Percentiles rank a stretch among this genome's conserved stretches.
Evolutionary conservation across 192 early-diverging fungal genomes (phyloP).

Genomic region (Obelidium mucronatum): DNA sequence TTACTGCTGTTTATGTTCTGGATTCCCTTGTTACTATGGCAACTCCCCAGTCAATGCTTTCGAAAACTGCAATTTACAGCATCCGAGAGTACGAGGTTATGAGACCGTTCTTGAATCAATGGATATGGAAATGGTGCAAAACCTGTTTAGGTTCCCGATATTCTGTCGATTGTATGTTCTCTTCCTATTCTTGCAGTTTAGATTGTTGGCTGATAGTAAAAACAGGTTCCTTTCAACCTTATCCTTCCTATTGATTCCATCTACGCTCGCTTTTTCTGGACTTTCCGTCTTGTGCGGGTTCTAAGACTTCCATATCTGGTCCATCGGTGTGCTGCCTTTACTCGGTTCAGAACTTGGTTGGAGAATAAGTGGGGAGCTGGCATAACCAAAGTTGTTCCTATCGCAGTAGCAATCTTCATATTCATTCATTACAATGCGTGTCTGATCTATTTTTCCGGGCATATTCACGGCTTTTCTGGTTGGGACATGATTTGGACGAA

Average conservation of each 20-base stretch:
- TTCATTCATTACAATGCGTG: conserved; percentile 42
- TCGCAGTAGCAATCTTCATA: not conserved
- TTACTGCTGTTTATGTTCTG: not conserved
- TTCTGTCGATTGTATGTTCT: not conserved
- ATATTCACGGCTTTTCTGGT: conserved; percentile 10
- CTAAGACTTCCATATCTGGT: no score
- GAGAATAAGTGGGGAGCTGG: not conserved
- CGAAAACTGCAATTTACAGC: conserved; percentile 2
- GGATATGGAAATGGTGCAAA: not conserved
- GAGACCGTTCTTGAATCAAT: not conserved
- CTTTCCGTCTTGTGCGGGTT: no score
- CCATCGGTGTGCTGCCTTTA: no score
- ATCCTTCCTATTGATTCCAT: conserved; percentile 24
- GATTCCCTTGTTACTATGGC: not conserved
- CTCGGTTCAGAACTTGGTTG: not conserved
- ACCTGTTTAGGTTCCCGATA: not conserved
- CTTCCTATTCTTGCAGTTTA: not conserved
- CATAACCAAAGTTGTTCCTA: not conserved
- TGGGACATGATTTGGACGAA: not conserved
- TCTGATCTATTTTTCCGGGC: conserved; percentile 17
- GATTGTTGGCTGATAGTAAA: not conserved
- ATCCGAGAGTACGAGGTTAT: conserved; percentile 9
- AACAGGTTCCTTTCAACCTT: conserved; percentile 42
- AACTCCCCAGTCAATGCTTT: not conserved
- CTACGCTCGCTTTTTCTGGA: no score